These are phyloP conservation scores for Metschnikowia hibisci DNA, from an alignment of 805 yeast genomes.

Conservation along the genomic window DNA sequence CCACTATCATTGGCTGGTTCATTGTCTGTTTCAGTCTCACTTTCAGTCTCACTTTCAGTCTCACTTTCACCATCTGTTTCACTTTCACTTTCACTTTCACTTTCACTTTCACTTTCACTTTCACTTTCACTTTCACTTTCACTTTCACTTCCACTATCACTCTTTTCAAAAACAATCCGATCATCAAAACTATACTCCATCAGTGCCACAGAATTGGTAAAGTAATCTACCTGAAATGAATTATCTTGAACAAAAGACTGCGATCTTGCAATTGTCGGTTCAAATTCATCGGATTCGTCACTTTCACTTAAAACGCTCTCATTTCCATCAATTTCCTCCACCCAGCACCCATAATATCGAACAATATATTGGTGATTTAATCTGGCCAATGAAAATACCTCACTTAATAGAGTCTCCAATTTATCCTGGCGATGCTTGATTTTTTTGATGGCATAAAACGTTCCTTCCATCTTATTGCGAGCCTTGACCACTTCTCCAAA, in stretches of 20 bases:
- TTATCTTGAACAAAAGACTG: constrained; percentile 19
- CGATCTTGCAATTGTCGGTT: constrained; percentile 22
- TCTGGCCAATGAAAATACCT: constrained; percentile 87
- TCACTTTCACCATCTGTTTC: constrained; percentile 7
- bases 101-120: constrained; percentile 6
- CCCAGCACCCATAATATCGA: constrained; percentile 96
- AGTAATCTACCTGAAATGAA: constrained; percentile 54
- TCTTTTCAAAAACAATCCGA: constrained; percentile 31
- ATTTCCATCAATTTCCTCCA: constrained; percentile 57
- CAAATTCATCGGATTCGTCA: constrained; percentile 18
- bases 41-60: background rate
- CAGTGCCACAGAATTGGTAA: constrained; percentile 61
- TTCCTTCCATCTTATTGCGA: constrained; percentile 86
- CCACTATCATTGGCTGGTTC: background rate
- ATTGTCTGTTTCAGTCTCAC: background rate
- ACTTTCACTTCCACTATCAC: constrained; percentile 14
- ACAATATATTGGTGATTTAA: constrained; percentile 95
- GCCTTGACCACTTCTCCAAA: constrained; percentile 99
- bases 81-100: constrained; percentile 11
- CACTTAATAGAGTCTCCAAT: constrained; percentile 77
- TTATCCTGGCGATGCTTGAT: constrained; percentile 79
- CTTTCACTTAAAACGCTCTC: constrained; percentile 17
- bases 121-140: constrained; percentile 5
- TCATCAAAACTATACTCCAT: constrained; percentile 42
- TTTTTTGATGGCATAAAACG: constrained; percentile 91